Conservation (phyloP, 805 yeast genomes). For the Starmerella powellii region DNA sequence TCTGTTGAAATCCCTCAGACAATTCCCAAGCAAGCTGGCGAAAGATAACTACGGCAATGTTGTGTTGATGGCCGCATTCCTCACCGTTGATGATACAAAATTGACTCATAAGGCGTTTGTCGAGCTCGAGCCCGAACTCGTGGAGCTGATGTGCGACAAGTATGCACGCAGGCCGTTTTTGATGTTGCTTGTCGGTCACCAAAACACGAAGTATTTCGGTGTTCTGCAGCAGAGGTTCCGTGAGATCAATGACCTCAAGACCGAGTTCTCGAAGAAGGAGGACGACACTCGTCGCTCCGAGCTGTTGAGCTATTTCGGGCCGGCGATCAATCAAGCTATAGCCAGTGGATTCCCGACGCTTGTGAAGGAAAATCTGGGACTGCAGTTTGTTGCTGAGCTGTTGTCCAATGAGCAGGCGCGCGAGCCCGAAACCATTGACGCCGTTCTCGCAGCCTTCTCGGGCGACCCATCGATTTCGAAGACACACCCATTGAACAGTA, state of each 20-base stretch:
- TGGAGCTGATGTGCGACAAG: slow-evolving; percentile 52
- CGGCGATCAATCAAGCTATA: slow-evolving; percentile 48
- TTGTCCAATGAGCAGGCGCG: slow-evolving; percentile 37
- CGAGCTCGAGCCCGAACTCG: slow-evolving; percentile 36
- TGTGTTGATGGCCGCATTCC: slow-evolving; percentile 64
- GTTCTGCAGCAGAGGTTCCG: slow-evolving; percentile 44
- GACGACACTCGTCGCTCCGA: slow-evolving; percentile 64
- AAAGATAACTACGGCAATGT: slow-evolving; percentile 76
- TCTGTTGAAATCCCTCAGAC: slow-evolving; percentile 58
- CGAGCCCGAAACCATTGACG: slow-evolving; percentile 30
- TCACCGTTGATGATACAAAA: slow-evolving; percentile 90
- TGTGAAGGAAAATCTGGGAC: slow-evolving; percentile 45
- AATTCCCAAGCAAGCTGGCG: slow-evolving; percentile 63
- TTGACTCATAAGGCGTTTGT: slow-evolving; percentile 61
- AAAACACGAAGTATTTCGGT: slow-evolving; percentile 70
- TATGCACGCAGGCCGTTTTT: slow-evolving; percentile 81
- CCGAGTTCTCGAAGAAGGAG: slow-evolving; percentile 74
- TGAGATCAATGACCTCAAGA: slow-evolving; percentile 48
- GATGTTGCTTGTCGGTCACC: slow-evolving; percentile 56
- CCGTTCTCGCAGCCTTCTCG: slow-evolving; percentile 40
- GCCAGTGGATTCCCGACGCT: slow-evolving; percentile 40
- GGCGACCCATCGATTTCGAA: slow-evolving; percentile 53
- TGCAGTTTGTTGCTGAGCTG: slow-evolving; percentile 72
- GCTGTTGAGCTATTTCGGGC: slow-evolving; percentile 51
- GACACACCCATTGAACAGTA: slow-evolving; percentile 42